These are phyloP conservation scores for Mitragyna speciosa DNA, from an alignment of 257 asterid genomes.

Conservation along the genomic window DNA sequence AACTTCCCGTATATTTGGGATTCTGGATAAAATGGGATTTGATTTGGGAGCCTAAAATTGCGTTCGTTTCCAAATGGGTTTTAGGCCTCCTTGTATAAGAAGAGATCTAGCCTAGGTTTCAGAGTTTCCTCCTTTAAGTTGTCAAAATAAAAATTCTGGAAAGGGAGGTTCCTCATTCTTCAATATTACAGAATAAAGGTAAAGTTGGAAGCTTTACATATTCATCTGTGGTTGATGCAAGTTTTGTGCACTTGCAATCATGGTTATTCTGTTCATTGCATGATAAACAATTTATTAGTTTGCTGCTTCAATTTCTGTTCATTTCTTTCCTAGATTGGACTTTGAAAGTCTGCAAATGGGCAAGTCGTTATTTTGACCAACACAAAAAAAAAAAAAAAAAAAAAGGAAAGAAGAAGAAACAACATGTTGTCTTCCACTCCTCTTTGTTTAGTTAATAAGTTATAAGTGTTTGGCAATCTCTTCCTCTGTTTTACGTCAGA, in stretches of 20 bases:
- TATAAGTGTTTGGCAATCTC: not conserved
- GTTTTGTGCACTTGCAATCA: not conserved
- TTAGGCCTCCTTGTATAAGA: not conserved
- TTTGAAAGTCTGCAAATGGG: not conserved
- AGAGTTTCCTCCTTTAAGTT: not conserved
- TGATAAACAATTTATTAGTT: not conserved
- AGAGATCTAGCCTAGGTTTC: slow-evolving; percentile 32
- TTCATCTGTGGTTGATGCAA: not conserved
- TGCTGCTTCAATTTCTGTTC: not conserved
- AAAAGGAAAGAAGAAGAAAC: too few species aligned
- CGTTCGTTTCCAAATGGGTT: slow-evolving; percentile 6
- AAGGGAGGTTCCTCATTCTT: not conserved
- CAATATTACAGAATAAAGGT: slow-evolving; percentile 25
- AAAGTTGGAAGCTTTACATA: slow-evolving; percentile 25
- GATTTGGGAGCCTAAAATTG: slow-evolving; percentile 13
- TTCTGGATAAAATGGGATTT: slow-evolving; percentile 15
- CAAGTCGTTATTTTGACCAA: not conserved
- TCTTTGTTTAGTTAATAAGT: not conserved
- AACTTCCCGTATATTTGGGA: slow-evolving; percentile 1
- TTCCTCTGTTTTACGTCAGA: not conserved
- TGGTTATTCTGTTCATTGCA: not conserved
- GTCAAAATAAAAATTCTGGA: not conserved
- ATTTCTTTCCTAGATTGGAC: not conserved
- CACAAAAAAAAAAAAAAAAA: too few species aligned
- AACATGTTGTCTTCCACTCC: not conserved